Evolutionary conservation across 2,329 filamentous ascomycete species (phyloP).

Genomic region (Clonostachys rhizophaga): DNA sequence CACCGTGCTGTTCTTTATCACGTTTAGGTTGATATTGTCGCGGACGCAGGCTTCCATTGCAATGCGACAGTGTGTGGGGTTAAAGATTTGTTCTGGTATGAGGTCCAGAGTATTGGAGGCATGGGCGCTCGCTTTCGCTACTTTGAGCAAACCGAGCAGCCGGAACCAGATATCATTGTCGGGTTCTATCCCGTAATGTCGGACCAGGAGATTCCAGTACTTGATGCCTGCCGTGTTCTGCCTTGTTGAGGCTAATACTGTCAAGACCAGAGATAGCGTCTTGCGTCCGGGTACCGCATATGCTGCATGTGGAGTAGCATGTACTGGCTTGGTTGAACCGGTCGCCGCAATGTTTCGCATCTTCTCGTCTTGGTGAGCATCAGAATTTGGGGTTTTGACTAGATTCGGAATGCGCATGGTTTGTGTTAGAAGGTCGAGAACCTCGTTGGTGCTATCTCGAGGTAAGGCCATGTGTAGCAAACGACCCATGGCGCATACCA

Average conservation of each 20-base stretch:
- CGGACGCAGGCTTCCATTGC: constrained; percentile 70
- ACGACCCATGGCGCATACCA: constrained; percentile 78
- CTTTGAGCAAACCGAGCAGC: constrained; percentile 63
- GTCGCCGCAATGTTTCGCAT: constrained; percentile 12
- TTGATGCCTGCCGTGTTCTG: constrained; percentile 57
- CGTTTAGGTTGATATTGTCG: constrained; percentile 71
- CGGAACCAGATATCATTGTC: constrained; percentile 67
- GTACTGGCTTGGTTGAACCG: background rate
- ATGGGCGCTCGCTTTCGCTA: constrained; percentile 60
- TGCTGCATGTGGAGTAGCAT: background rate
- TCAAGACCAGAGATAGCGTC: constrained; percentile 65
- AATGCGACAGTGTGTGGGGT: constrained; percentile 58
- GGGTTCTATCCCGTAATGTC: constrained; percentile 57
- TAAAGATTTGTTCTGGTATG: constrained; percentile 41
- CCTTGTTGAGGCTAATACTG: constrained; percentile 56
- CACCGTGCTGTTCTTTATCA: constrained; percentile 58
- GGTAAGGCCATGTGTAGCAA: constrained; percentile 64
- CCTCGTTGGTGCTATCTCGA: constrained; percentile 58
- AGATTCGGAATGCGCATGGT: constrained; percentile 69
- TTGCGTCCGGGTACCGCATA: constrained; percentile 44
- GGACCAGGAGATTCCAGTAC: constrained; percentile 76
- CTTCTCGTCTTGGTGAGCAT: constrained; percentile 9
- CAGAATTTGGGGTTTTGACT: constrained; percentile 22
- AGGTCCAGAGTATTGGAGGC: constrained; percentile 53
- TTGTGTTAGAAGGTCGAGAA: constrained; percentile 74